A percentile compares a stretch with the other conserved stretches of the same genome.
Conservation (phyloP, 495 filamentous ascomycete genomes). For the Trichoderma erinaceum region DNA sequence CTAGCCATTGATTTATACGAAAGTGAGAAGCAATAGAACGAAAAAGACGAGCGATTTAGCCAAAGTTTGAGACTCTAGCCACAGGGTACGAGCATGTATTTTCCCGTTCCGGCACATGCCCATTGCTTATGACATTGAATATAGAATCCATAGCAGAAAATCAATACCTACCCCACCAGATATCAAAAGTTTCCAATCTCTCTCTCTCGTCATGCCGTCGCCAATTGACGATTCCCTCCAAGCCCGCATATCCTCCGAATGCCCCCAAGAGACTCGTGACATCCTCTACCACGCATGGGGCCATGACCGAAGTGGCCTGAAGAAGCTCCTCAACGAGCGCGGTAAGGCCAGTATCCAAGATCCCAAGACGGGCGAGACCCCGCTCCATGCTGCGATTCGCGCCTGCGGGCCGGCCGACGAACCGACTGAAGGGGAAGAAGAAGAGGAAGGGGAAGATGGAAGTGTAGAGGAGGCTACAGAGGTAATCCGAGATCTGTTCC, state of each 20-base stretch:
- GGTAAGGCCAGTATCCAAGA: conserved; percentile 69
- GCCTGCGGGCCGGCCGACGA: conserved; percentile 56
- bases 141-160: background rate
- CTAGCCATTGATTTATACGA: background rate
- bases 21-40: background rate
- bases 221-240: conserved; percentile 36
- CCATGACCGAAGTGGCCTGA: conserved; percentile 72
- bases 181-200: background rate
- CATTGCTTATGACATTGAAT: background rate
- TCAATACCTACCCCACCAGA: conserved; percentile 1
- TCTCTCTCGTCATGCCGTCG: conserved; percentile 11
- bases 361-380: conserved; percentile 74
- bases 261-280: conserved; percentile 40
- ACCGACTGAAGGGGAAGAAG: conserved; percentile 33
- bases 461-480: conserved; percentile 51
- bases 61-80: too few relatives aligned
- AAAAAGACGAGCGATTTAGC: too few relatives aligned
- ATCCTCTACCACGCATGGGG: conserved; percentile 77
- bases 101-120: too few relatives aligned
- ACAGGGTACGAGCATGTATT: too few relatives aligned
- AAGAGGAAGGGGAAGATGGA: conserved; percentile 27
- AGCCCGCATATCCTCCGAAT: conserved; percentile 39
- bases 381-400: conserved; percentile 85
- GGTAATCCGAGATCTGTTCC: conserved; percentile 68
- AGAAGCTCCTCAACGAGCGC: conserved; percentile 59